A percentile compares a stretch with the other conserved stretches of the same genome.
phyloP scores from a whole-genome alignment of 306 rosid species.

The Lithocarpus polystachyus region DNA sequence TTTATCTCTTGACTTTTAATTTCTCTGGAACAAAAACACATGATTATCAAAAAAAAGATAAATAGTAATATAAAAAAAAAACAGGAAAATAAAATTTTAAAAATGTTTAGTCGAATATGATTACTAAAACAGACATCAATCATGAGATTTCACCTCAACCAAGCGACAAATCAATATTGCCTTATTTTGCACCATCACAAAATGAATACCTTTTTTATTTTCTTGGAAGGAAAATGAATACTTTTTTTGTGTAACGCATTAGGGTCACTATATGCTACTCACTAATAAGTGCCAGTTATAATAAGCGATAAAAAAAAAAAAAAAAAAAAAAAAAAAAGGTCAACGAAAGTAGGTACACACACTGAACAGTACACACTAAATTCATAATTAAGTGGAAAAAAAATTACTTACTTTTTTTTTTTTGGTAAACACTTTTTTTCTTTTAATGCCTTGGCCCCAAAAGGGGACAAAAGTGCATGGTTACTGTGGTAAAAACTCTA shows the following conservation, averaged over 20 bases:
- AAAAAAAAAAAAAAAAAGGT: not conserved
- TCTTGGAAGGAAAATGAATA: no score
- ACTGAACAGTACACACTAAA: no score
- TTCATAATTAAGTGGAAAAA: not conserved
- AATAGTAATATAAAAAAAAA: no score
- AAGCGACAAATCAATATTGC: no score
- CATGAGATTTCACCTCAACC: not conserved
- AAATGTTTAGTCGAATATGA: not conserved
- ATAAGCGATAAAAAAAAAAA: not conserved
- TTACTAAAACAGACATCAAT: not conserved
- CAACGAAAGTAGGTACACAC: not conserved
- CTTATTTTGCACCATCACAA: not conserved
- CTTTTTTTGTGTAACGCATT: not conserved
- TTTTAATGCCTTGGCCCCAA: not conserved
- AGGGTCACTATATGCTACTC: not conserved
- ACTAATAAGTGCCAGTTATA: no score
- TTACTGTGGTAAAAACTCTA: not conserved
- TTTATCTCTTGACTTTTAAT: no score
- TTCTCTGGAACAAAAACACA: no score
- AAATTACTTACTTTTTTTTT: no score
- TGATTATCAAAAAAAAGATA: no score
- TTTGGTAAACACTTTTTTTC: no score
- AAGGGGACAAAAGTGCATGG: not conserved
- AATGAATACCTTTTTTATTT: not conserved
- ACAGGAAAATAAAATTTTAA: no score